phyloP scores from a whole-genome alignment of 192 early-diverging fungal species.

The Linnemannia zychae region DNA sequence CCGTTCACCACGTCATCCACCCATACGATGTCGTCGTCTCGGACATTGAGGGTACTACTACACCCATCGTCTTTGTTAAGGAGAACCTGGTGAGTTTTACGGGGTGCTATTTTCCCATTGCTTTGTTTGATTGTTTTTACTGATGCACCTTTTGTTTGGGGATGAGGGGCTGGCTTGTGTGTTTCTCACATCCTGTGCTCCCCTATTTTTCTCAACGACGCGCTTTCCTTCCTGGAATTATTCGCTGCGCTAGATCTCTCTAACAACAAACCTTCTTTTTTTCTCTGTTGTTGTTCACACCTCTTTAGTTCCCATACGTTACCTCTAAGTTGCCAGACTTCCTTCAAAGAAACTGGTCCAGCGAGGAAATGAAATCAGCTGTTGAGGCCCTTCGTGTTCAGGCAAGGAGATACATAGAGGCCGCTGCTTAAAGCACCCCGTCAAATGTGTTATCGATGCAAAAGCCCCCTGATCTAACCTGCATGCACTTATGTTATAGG shows the following conservation, averaged over 20 bases:
- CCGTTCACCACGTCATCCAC: constrained; percentile 10
- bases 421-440: neutral
- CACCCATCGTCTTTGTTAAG: constrained; percentile 97
- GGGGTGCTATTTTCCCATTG: neutral
- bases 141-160: neutral
- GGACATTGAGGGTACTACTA: constrained; percentile 98
- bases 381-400: constrained; percentile 66
- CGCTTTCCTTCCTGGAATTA: neutral
- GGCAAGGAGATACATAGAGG: constrained; percentile 36
- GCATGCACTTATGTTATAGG: constrained; percentile 42
- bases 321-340: constrained; percentile 72
- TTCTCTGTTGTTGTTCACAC: neutral
- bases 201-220: constrained; percentile 4
- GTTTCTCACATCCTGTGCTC: constrained; percentile 4
- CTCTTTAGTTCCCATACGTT: constrained; percentile 86
- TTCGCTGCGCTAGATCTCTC: neutral
- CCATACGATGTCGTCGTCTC: constrained; percentile 74
- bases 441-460: neutral
- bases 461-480: neutral
- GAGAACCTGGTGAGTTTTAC: constrained; percentile 73
- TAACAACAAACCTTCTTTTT: neutral
- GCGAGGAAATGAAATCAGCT: constrained; percentile 55
- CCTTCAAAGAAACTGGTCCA: constrained; percentile 68
- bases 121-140: neutral
- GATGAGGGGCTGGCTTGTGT: neutral